Evolutionary conservation across 2,329 filamentous ascomycete species (phyloP), one percentile per base, ranked within the genome.

Genomic region (Zopfia rhizophila): DNA sequence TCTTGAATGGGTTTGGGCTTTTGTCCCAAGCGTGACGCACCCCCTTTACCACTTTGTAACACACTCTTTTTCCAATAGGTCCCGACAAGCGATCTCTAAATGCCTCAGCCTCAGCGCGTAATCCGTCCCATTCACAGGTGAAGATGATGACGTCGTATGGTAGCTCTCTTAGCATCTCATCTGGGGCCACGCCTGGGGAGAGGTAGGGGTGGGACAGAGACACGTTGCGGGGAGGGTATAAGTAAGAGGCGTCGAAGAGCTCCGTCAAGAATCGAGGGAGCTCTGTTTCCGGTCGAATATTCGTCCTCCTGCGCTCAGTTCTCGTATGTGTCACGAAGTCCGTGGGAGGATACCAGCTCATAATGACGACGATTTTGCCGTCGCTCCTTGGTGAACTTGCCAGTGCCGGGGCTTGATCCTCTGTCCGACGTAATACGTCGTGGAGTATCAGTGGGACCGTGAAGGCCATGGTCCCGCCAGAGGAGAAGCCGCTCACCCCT

Each of bases 1-100:
- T n/a, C 46, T 72, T 76, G 22, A 79, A 59, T 1, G 80, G 81
- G 51, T 82, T 83, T 0, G 82, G 81, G 8, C 77, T 78, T 65
- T 85, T 86, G 57, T 86, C 83, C 77, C 83, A 86, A 1, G 77
- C 83, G 58, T 86, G 83, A 24, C 76, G 74, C n/a, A 82, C 82
- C 5, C 73, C 79, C 6, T 72, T 66, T 3, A 86, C 75, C 71
- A 83, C 78, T 12, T 74, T 76, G 51, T 82, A 83, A 39, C 72
- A 68, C 1, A 85, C 78, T 6, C 73, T 74, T 66, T 83, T 84
- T 25, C 68, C 70, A 12, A 80, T 63, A 0, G 69, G 68, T 3
- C 63, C 53, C 31, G 73, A 64, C n/a, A 89, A 62, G n/a, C 85
- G 75, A 33, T 81, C 73, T 10, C 80, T 78, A 48, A 89, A 84